Evolutionary conservation across 1,139 yeast genomes (phyloP).

Genomic region (Yamadazyma kanchanaburiensis): DNA sequence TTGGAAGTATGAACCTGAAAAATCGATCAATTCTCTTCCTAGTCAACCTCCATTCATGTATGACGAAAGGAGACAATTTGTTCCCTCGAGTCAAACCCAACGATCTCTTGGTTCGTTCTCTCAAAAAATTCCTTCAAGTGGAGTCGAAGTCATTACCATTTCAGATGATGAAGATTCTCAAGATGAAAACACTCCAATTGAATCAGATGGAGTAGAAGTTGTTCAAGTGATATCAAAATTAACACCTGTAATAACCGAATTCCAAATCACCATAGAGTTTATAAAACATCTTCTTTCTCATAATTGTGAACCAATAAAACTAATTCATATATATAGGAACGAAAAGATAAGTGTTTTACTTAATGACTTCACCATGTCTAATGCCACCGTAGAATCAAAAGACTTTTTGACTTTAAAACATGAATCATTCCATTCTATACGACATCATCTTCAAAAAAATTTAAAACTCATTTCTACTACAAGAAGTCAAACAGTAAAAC

Average conservation of each 20-base stretch:
- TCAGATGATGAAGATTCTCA: too few relatives aligned
- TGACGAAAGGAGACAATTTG: constrained; percentile 1
- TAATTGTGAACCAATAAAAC: constrained; percentile 18
- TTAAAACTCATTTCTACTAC: constrained; percentile 20
- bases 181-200: too few relatives aligned
- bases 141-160: too few relatives aligned
- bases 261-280: constrained; percentile 25
- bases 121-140: too few relatives aligned
- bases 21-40: too few relatives aligned
- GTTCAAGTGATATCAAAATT: background rate
- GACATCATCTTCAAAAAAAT: constrained; percentile 24
- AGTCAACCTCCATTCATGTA: background rate
- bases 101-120: too few relatives aligned
- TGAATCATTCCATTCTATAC: constrained; percentile 27
- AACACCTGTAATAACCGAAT: constrained; percentile 19
- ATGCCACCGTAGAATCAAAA: constrained; percentile 9
- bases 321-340: constrained; percentile 24
- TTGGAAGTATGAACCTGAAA: constrained; percentile 1
- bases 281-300: constrained; percentile 26
- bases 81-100: too few relatives aligned
- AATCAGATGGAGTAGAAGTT: background rate
- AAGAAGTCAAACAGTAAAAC: constrained; percentile 20
- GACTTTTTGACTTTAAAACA: constrained; percentile 12
- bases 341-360: constrained; percentile 19
- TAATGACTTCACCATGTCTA: constrained; percentile 17